Evolutionary conservation across 2,329 filamentous ascomycete genomes (phyloP), one percentile per base, ranked within the genome.

Genomic region (Neonectria ditissima): DNA sequence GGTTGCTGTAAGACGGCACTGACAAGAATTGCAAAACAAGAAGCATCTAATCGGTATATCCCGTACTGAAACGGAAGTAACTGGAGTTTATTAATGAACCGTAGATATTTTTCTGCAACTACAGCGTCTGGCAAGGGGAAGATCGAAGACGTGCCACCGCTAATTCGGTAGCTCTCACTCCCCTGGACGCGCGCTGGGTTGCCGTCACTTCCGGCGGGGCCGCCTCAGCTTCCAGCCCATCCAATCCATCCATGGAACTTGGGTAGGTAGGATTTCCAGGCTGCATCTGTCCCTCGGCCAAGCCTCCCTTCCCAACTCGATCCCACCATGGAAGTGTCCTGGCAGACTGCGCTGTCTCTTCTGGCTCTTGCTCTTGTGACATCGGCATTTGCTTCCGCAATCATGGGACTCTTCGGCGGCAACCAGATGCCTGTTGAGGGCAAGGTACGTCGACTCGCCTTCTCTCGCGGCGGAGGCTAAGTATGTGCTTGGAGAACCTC

Each of bases 401-500:
- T 77, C 53, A 94, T 94, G 91, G 89, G 90, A n/a, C 75, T 90
- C 63, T 91, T 93, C 62, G 78, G 83, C 53, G 80, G 85, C 59
- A 90, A 97, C 76, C 86, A 93, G 66, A 93, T 98, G 82, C 88
- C 90, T 54, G 92, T 97, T 11, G 89, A 94, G 72, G 93, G 93
- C 77, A 92, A 91, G 84, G 94, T 96, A 77, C 54, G 82, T 74
- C 3, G 8, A 34, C 52, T 32, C 26, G 2, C 8, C 10, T 26
- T 6, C 24, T 26, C 24, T n/a, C n/a, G n/a, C n/a, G n/a, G n/a
- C n/a, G n/a, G n/a, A 26, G 24, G 24, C 24, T 4, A 6, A 26
- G 24, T 4, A 4, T 26, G 24, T 20, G n/a, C 47, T 14, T 13
- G 7, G 10, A 50, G n/a, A 41, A 26, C 45, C 52, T 20, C n/a